These are phyloP conservation scores for Aspergillus pseudotamarii DNA, from an alignment of 2,329 filamentous ascomycete genomes.

Conservation along the genomic window DNA sequence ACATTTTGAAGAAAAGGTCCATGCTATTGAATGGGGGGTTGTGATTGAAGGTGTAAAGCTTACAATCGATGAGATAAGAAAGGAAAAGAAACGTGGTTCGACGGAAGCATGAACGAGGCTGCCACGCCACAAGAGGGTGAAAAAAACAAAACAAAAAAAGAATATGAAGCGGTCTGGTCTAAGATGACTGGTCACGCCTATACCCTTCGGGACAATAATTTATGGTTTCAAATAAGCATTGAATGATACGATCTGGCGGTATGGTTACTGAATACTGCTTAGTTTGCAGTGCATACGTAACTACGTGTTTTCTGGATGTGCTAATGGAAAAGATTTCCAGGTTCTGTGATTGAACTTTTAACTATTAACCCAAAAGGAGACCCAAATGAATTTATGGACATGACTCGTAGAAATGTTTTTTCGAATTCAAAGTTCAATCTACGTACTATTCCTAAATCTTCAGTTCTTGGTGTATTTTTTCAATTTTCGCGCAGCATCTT, in stretches of 20 bases:
- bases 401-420: slow-evolving; percentile 7
- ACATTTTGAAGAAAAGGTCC: slow-evolving; percentile 71
- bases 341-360: not conserved
- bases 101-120: not conserved
- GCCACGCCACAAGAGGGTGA: not conserved
- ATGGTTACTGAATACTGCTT: not conserved
- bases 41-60: slow-evolving; percentile 71
- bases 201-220: not conserved
- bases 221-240: not conserved
- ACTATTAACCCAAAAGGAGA: not conserved
- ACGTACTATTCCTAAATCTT: not conserved
- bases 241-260: not conserved
- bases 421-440: not conserved
- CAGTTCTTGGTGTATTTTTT: too few relatives aligned
- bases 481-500: too few relatives aligned
- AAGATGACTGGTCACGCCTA: not conserved
- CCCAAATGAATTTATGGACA: not conserved
- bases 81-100: slow-evolving; percentile 21
- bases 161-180: not conserved
- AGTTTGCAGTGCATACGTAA: not conserved
- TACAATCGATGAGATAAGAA: slow-evolving; percentile 35
- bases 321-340: not conserved
- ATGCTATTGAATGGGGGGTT: slow-evolving; percentile 73
- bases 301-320: not conserved
- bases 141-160: not conserved